Conservation (phyloP, 2,329 filamentous ascomycete genomes). For the Cercospora sp. region DNA sequence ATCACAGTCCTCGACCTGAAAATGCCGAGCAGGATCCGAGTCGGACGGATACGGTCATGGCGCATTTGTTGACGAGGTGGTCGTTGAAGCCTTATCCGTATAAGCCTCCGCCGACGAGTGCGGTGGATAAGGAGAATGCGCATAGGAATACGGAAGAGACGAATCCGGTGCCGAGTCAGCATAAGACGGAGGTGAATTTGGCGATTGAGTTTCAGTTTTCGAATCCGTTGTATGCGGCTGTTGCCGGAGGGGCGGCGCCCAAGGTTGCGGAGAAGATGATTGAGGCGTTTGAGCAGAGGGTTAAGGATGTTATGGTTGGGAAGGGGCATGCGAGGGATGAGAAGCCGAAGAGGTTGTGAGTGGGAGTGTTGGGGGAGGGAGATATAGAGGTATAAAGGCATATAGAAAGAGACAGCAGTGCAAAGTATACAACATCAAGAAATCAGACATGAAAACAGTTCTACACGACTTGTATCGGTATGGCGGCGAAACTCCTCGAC, state of each 20-base stretch:
- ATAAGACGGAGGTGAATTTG: conserved; percentile 72
- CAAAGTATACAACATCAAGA: background rate
- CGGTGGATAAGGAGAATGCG: conserved; percentile 36
- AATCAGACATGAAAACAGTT: background rate
- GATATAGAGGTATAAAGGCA: background rate
- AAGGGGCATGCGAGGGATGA: conserved; percentile 19
- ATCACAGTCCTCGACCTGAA: conserved; percentile 44
- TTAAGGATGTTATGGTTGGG: conserved; percentile 54
- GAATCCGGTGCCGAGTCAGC: conserved; percentile 40
- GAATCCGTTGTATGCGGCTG: conserved; percentile 81
- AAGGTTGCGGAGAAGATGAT: conserved; percentile 88
- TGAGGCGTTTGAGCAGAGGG: conserved; percentile 84
- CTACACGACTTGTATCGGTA: too few relatives aligned
- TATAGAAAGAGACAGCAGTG: background rate
- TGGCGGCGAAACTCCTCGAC: too few relatives aligned
- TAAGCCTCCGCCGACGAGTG: conserved; percentile 47
- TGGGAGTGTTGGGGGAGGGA: too few relatives aligned
- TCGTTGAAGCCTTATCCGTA: conserved; percentile 54
- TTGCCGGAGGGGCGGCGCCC: conserved; percentile 79
- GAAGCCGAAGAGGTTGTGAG: background rate
- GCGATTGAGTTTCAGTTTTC: conserved; percentile 79
- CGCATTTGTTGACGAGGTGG: conserved; percentile 70
- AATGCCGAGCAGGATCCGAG: conserved; percentile 41
- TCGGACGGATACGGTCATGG: conserved; percentile 55
- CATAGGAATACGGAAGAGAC: conserved; percentile 45